phyloP scores from a whole-genome alignment of 148 eudicot genomes.

The Chenopodium album region DNA sequence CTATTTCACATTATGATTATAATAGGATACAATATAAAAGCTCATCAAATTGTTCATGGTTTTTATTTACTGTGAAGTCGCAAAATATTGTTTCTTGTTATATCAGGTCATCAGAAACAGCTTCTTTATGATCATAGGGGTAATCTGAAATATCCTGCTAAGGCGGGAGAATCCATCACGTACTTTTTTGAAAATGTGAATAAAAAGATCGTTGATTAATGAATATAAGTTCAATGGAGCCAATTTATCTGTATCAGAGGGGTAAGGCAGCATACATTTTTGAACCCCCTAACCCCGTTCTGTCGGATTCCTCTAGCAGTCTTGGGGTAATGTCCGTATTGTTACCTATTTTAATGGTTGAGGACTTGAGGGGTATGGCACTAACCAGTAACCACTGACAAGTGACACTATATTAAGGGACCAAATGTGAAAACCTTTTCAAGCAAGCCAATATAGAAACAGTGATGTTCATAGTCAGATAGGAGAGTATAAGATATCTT shows the following conservation, averaged over 20 bases:
- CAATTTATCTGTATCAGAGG: not conserved
- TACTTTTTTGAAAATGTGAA: not conserved
- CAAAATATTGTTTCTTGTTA: not conserved
- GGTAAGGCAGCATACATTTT: not conserved
- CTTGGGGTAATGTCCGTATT: not conserved
- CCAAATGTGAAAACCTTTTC: not conserved
- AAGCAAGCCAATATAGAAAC: not conserved
- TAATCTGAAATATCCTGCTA: not conserved
- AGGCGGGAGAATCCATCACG: not conserved
- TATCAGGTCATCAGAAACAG: not conserved
- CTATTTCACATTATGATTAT: not conserved
- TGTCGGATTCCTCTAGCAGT: not conserved
- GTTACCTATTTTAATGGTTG: not conserved
- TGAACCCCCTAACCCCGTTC: not conserved
- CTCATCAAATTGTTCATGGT: not conserved
- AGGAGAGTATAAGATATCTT: constrained; percentile 10
- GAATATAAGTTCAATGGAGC: not conserved
- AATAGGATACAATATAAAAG: not conserved
- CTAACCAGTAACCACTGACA: not conserved
- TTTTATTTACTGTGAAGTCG: not conserved
- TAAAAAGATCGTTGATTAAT: not conserved
- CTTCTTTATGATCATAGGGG: not conserved
- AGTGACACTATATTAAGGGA: not conserved
- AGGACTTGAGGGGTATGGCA: not conserved
- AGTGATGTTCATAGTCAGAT: not conserved